Percentiles rank a stretch among this genome's conserved stretches.
Conservation (phyloP, 2,329 filamentous ascomycete genomes). For the Neoscytalidium dimidiatum region DNA sequence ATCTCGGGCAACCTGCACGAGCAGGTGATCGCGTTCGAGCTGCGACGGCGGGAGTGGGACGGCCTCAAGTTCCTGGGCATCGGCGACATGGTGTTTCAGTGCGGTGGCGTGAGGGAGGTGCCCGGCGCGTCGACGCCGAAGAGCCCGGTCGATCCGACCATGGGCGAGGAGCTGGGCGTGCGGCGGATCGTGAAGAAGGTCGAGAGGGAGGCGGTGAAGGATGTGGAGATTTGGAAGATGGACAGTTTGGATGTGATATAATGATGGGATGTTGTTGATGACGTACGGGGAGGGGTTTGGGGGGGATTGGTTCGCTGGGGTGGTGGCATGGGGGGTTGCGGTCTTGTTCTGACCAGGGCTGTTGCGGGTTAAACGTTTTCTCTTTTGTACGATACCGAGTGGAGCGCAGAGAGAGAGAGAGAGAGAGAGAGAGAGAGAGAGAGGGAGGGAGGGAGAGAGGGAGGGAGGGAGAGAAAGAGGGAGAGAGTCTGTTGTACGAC, state of each 20-base stretch:
- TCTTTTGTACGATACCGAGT: too few species aligned
- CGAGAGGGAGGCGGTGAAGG: slow-evolving; percentile 37
- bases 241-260: slow-evolving; percentile 37
- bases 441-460: too few species aligned
- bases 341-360: too few species aligned
- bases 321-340: neutral
- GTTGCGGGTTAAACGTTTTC: too few species aligned
- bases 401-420: too few species aligned
- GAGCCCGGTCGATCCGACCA: slow-evolving; percentile 28
- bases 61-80: slow-evolving; percentile 43
- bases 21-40: slow-evolving; percentile 35
- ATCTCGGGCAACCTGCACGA: slow-evolving; percentile 35
- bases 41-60: slow-evolving; percentile 36
- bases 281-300: too few species aligned
- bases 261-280: neutral
- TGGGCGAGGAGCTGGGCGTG: slow-evolving; percentile 2
- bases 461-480: too few species aligned
- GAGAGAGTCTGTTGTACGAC: too few species aligned
- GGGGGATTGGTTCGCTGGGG: too few species aligned
- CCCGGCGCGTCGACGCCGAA: slow-evolving; percentile 9
- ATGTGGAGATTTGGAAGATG: slow-evolving; percentile 49
- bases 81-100: slow-evolving; percentile 40
- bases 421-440: too few species aligned
- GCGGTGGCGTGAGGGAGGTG: slow-evolving; percentile 34
- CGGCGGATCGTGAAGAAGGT: slow-evolving; percentile 33